These are phyloP conservation scores for Azolla pinnata DNA, from an alignment of 75 land plant species.

Conservation along the genomic window DNA sequence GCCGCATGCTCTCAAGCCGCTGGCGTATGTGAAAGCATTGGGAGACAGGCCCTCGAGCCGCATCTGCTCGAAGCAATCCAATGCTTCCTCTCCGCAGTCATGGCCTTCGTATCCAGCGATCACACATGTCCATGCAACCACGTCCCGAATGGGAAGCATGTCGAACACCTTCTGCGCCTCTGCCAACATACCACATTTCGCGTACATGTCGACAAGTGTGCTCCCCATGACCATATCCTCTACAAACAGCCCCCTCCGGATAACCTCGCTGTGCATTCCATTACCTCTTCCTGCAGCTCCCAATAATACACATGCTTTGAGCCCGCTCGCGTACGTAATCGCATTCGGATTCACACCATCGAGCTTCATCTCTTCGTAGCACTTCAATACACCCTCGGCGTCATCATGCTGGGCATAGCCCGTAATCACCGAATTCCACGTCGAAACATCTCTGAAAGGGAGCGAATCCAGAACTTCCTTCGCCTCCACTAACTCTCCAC, in stretches of 20 bases:
- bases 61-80: constrained; percentile 12
- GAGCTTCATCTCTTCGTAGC: constrained; percentile 29
- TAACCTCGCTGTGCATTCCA: constrained; percentile 24
- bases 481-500: constrained; percentile 9
- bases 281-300: constrained; percentile 13
- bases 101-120: constrained; percentile 15
- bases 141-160: constrained; percentile 12
- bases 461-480: constrained; percentile 25
- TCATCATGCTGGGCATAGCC: constrained; percentile 28
- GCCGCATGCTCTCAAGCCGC: constrained; percentile 10
- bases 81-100: not conserved
- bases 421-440: constrained; percentile 36
- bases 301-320: constrained; percentile 32
- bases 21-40: constrained; percentile 13
- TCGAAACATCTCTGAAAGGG: constrained; percentile 14
- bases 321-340: constrained; percentile 30
- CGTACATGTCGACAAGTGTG: constrained; percentile 37
- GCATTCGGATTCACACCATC: constrained; percentile 27
- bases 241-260: constrained; percentile 5
- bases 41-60: not conserved
- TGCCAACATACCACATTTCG: constrained; percentile 11
- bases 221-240: constrained; percentile 23
- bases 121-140: constrained; percentile 13
- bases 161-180: constrained; percentile 9
- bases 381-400: constrained; percentile 18